These are phyloP conservation scores for Taphrina flavorubra DNA, from an alignment of 1,139 yeast genomes.

Conservation along the genomic window DNA sequence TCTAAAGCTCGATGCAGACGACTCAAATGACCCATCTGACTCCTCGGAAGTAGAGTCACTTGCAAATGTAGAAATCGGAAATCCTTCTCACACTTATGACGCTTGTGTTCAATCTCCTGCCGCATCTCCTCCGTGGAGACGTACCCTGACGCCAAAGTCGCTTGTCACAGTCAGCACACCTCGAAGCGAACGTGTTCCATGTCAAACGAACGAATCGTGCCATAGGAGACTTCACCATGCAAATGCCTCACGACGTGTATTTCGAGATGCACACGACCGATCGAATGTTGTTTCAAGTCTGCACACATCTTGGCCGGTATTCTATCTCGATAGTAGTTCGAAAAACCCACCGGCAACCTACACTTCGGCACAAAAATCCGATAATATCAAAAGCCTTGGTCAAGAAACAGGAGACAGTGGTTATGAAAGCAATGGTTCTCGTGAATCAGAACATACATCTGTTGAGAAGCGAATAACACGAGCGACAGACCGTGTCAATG, in stretches of 20 bases:
- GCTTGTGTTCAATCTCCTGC: not conserved
- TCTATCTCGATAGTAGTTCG: not conserved
- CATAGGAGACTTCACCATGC: not conserved
- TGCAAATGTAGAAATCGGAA: not conserved
- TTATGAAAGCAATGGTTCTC: constrained; percentile 2
- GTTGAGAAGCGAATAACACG: not conserved
- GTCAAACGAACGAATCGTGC: not conserved
- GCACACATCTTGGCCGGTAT: not conserved
- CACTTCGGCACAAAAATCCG: not conserved
- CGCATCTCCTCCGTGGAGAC: constrained; percentile 5
- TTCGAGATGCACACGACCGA: not conserved
- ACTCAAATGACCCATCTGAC: not conserved
- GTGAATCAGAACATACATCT: not conserved
- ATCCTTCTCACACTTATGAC: not conserved
- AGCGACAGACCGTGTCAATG: not conserved
- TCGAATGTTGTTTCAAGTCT: not conserved
- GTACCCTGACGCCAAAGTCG: not conserved
- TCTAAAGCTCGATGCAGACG: not conserved
- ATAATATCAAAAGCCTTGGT: not conserved
- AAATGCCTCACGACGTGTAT: not conserved
- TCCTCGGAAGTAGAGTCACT: not conserved
- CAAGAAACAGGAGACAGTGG: not conserved
- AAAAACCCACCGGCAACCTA: not conserved
- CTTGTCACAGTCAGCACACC: not conserved
- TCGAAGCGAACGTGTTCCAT: not conserved